These are phyloP conservation scores for Lyophyllum shimeji DNA, from an alignment of 768 basidiomycete genomes.

Conservation along the genomic window DNA sequence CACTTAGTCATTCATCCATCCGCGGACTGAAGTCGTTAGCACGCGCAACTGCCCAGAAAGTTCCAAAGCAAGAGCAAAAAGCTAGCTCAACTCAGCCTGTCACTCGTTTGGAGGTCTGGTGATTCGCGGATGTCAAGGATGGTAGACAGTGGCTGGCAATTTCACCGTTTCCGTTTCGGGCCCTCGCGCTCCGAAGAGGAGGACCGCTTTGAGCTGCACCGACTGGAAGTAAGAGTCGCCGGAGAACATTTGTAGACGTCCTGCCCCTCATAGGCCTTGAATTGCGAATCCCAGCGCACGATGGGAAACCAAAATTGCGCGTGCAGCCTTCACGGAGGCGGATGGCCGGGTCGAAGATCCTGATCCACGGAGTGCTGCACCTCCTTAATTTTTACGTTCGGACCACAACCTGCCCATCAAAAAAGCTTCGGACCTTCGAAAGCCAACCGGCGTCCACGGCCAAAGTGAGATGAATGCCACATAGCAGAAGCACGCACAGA, in stretches of 20 bases:
- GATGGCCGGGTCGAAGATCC: background rate
- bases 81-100: background rate
- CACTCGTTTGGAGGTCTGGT: background rate
- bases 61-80: background rate
- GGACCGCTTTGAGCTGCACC: no score
- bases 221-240: no score
- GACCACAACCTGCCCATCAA: background rate
- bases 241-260: no score
- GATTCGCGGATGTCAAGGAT: background rate
- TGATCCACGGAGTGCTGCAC: slow-evolving; percentile 4
- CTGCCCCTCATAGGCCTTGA: background rate
- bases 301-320: background rate
- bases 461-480: background rate
- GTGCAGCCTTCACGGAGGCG: background rate
- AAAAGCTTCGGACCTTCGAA: background rate
- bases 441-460: background rate
- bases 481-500: background rate
- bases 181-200: background rate
- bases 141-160: background rate
- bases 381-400: background rate
- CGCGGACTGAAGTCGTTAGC: background rate
- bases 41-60: background rate
- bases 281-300: background rate
- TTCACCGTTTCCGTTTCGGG: background rate
- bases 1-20: background rate